phyloP scores from a whole-genome alignment of 2,329 filamentous ascomycete species.

The Trichoderma atroviride region DNA sequence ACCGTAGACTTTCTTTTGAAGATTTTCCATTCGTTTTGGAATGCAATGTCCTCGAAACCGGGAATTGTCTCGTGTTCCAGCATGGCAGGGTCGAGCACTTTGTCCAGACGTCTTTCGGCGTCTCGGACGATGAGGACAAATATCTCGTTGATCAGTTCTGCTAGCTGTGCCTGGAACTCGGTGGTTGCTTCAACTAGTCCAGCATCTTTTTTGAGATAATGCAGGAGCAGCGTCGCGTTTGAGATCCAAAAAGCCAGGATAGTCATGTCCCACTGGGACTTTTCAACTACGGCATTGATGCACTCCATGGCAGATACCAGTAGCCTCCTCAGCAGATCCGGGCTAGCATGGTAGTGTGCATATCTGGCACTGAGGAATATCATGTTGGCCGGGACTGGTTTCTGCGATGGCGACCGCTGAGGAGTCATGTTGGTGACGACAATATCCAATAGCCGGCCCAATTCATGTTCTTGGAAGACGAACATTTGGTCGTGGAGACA shows the following conservation, averaged over 20 bases:
- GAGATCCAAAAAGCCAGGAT: slow-evolving; percentile 99
- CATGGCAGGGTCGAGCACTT: slow-evolving; percentile 90
- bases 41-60: slow-evolving; percentile 93
- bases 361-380: slow-evolving; percentile 95
- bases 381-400: slow-evolving; percentile 95
- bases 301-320: slow-evolving; percentile 88
- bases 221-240: slow-evolving; percentile 90
- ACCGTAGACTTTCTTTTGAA: slow-evolving; percentile 90
- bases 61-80: slow-evolving; percentile 98
- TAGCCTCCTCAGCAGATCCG: slow-evolving; percentile 78
- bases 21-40: slow-evolving; percentile 98
- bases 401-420: slow-evolving; percentile 92
- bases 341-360: slow-evolving; percentile 92
- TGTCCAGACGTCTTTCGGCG: slow-evolving; percentile 93
- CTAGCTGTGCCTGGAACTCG: slow-evolving; percentile 89
- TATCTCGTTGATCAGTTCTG: slow-evolving; percentile 95
- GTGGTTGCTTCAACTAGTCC: slow-evolving; percentile 79
- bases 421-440: slow-evolving; percentile 98
- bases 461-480: slow-evolving; percentile 93
- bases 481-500: slow-evolving; percentile 99
- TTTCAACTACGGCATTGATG: slow-evolving; percentile 96
- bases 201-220: slow-evolving; percentile 93
- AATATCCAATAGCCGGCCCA: slow-evolving; percentile 89
- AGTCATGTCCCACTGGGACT: slow-evolving; percentile 98
- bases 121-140: slow-evolving; percentile 97